Conservation (phyloP, 164 flowering plant genomes). For the Amborella trichopoda region DNA sequence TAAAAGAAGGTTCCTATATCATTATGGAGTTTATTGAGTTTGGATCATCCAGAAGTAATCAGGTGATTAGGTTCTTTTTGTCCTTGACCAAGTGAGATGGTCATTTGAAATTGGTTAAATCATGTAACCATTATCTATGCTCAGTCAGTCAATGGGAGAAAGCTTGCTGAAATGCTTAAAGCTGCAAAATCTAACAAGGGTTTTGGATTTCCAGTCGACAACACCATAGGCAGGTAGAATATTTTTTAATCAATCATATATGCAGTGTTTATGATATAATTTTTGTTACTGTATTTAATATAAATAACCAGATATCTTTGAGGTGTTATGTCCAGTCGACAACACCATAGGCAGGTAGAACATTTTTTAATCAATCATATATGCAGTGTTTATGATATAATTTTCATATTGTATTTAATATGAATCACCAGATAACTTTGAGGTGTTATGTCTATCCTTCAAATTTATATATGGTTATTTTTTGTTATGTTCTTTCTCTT, state of each 20-base stretch:
- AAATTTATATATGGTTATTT: too few species aligned
- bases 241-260: too few species aligned
- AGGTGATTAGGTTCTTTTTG: constrained; percentile 34
- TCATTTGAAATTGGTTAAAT: background rate
- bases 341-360: constrained; percentile 97
- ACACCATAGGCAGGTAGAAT: constrained; percentile 96
- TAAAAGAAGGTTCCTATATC: constrained; percentile 78
- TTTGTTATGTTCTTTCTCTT: too few species aligned
- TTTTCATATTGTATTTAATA: too few species aligned
- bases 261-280: too few species aligned
- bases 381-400: too few species aligned
- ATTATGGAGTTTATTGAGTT: constrained; percentile 93
- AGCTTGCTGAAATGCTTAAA: constrained; percentile 96
- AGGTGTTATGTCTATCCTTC: too few species aligned
- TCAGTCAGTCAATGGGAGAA: constrained; percentile 72
- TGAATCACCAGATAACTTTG: too few species aligned
- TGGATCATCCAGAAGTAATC: constrained; percentile 71
- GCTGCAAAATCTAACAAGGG: constrained; percentile 73
- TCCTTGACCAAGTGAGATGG: background rate
- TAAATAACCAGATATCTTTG: too few species aligned
- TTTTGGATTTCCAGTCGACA: constrained; percentile 80
- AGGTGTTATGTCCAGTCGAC: constrained; percentile 65
- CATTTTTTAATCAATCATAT: too few species aligned
- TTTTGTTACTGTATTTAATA: too few species aligned
- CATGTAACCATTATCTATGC: constrained; percentile 6